Base-by-base conservation (phyloP, 148 eudicot species). In the Cornus suecica region DNA sequence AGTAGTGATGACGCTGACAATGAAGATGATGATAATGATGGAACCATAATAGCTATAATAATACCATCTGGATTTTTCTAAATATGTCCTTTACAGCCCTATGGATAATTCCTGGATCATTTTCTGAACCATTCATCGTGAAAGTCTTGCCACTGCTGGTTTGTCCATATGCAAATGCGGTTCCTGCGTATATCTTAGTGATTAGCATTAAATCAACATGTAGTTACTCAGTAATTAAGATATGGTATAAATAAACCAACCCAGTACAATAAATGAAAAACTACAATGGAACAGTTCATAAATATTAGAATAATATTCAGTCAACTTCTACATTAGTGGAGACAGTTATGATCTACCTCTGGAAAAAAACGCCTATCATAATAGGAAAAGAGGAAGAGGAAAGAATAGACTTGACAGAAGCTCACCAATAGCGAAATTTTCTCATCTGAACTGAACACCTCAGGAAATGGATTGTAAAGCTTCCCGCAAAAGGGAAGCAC, bases 101-200 rank as follows among this genome's bases (percentile, higher is more conserved):
- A 67, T 88, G 97, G 83, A 92, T 95, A 62, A 95, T 84, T 56
- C 99, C 99, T 0, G 89, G 97, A 80, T 92, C 97, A 77, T 81
- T 87, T 58, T 88, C 91, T 18, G 97, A 91, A 58, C 99, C 99
- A 86, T 95, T 95, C 99, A 95, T 95, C 22, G 99, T 95, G 80
- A 80, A 95, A 28, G 99, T 95, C 84, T 95, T 95, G 72, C 99
- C 99, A 84, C 99, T 95, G 74, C 99, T 95, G 16, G 99, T 95
- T 79, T 95, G 99, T 41, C 99, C 99, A 80, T 95, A 95, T 45
- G 99, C 99, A 87, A 95, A 95, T 24, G 91, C 97, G 75, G 99
- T 95, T 79, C 99, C 99, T 95, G 76, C 77, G 85, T 65, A 75
- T 29, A 7, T 56, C 66, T 42, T 27, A 74, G 30, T 42, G 1